Evolutionary conservation across 768 basidiomycete genomes (phyloP), one percentile per base, ranked within the genome.

Genomic region (Tremella yokohamensis): DNA sequence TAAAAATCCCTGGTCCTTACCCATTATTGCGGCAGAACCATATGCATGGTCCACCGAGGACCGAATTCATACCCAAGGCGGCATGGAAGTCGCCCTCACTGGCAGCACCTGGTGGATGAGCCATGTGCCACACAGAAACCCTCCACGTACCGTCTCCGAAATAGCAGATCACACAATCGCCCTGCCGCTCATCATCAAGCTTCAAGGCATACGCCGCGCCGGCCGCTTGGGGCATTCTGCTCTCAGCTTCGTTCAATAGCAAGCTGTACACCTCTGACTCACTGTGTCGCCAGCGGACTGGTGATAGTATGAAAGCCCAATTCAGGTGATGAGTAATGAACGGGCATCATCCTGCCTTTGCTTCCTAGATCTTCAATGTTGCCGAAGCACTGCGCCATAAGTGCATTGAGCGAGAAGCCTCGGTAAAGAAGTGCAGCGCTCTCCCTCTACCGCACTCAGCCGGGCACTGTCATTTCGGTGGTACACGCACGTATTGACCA

Each of bases 1-100:
- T n/a, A n/a, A n/a, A n/a, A n/a, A n/a, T n/a, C n/a, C 1, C 16
- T 16, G 47, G 13, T 18, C 13, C 15, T 47, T 25, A 72, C 2
- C 91, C 90, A 67, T 94, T 94, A 52, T 75, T 76, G 55, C 77
- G 54, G 42, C 64, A 70, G 53, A 74, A 66, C 59, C 70, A 73
- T 24, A 76, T 70, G 49, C 62, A 74, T 29, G 68, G 77, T 16
- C 77, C 78, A 8, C 77, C 78, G 3, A 79, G 62, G 1, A 78
- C 77, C 26, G 76, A 77, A n/a, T 78, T 76, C 76, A 79, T 78
- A 20, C 68, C 72, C 24, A 77, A 52, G 65, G 90, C 93, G 0
- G 92, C 93, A 70, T 97, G 92, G 74, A 94, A 94, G 76, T 96
- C 92, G 57, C 91, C 91, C 78, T 94, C 92, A 1, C 89, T 90